Percentiles rank a stretch among this genome's conserved stretches.
Conservation (phyloP, 352 stramenopile genomes). For the Achlya hypogyna region DNA sequence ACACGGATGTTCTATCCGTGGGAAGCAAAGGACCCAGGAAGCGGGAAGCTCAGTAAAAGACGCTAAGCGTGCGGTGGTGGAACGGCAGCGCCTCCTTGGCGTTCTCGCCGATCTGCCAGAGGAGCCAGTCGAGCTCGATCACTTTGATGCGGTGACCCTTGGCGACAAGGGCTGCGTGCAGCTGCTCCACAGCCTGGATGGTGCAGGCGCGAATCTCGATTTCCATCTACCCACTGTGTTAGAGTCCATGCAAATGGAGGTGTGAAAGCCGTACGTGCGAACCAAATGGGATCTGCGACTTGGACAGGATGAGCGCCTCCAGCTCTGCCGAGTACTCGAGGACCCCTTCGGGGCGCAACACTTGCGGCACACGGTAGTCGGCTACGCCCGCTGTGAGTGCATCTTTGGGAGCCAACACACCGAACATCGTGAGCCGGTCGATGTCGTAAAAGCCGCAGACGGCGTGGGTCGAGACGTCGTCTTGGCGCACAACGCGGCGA, state of each 20-base stretch:
- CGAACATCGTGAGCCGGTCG: slow-evolving; percentile 82
- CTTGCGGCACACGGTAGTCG: slow-evolving; percentile 82
- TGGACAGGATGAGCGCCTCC: slow-evolving; percentile 36
- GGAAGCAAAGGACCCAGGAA: neutral
- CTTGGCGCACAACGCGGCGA: slow-evolving; percentile 21
- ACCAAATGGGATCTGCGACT: slow-evolving; percentile 47
- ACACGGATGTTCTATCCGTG: neutral
- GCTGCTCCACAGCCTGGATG: slow-evolving; percentile 70
- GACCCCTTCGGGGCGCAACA: slow-evolving; percentile 62
- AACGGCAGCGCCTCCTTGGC: slow-evolving; percentile 60
- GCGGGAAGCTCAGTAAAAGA: slow-evolving; percentile 56
- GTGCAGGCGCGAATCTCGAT: slow-evolving; percentile 75
- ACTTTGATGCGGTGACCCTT: slow-evolving; percentile 42
- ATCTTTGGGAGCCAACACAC: slow-evolving; percentile 20
- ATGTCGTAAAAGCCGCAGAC: slow-evolving; percentile 72
- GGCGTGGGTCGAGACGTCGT: slow-evolving; percentile 20
- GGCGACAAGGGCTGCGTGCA: slow-evolving; percentile 34
- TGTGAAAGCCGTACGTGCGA: neutral
- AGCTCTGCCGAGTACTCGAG: slow-evolving; percentile 50
- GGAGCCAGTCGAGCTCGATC: slow-evolving; percentile 80
- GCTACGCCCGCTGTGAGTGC: slow-evolving; percentile 26
- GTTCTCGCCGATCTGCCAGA: slow-evolving; percentile 81
- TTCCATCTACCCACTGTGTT: slow-evolving; percentile 42
- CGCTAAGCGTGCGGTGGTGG: slow-evolving; percentile 75
- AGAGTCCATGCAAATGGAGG: neutral